Base-by-base conservation (phyloP, 805 yeast genomes). In the Candida insectorum region DNA sequence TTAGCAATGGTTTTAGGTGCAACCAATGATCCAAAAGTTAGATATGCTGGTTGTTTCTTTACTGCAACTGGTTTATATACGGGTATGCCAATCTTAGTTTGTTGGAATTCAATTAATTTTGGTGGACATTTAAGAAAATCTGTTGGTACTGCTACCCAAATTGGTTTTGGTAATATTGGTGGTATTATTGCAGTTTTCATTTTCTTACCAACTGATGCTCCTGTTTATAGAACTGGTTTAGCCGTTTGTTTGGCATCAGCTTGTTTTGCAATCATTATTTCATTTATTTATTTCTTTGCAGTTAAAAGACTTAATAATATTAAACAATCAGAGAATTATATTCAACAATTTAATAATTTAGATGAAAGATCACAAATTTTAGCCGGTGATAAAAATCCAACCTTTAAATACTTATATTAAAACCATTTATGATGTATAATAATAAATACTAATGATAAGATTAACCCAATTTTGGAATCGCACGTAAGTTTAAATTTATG, bases 131-230 rank as follows among this genome's bases (percentile, higher is more conserved):
- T 70, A 14, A 64, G 85, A 46, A 76, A 78, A 39, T 66, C 75
- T 31, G 75, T 73, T 10, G 78, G 76, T 7, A 62, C 80, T 8
- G 81, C 78, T 1, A 73, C 72, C 65, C 78, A 76, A 46, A 73
- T 81, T 47, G 86, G 86, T 0, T 79, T 81, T 47, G 87, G 85
- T 34, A 81, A 81, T 56, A 78, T 78, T 48, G 87, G 86, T 28
- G 86, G 85, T 39, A 79, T 81, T 46, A 69, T 80, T 36, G 62
- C 85, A 4, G 71, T 84, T 2, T 81, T 67, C 45, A 56, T 77
- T 14, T 80, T 75, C 60, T 62, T 74, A 27, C 45, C 71, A 24
- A 47, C 55, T 25, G 84, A 79, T 41, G 68, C 82, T 10, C 87
- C 87, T n/a, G 58, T 56, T 20, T 81, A 73, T 51, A 62, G 48